phyloP scores from a whole-genome alignment of 768 basidiomycete genomes.

The Boletus rubescentipes region DNA sequence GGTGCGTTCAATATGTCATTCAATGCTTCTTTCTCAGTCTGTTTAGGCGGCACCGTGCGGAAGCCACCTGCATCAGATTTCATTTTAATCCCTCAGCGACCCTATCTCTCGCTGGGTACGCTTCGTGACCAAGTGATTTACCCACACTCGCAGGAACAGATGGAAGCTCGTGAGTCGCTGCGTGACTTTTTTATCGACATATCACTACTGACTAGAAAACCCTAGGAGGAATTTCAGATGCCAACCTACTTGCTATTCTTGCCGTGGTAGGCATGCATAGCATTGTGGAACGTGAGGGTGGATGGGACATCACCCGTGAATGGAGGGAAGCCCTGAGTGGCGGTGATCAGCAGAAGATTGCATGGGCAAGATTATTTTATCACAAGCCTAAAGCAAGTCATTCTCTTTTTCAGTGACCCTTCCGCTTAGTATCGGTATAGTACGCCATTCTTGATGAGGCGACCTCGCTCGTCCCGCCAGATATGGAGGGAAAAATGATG shows the following conservation, averaged over 20 bases:
- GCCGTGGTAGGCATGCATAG: slow-evolving; percentile 78
- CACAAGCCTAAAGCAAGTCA: slow-evolving; percentile 80
- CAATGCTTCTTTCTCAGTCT: slow-evolving; percentile 12
- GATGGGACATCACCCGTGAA: slow-evolving; percentile 86
- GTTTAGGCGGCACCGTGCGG: slow-evolving; percentile 66
- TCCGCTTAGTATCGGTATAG: slow-evolving; percentile 38
- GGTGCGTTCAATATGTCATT: slow-evolving; percentile 20
- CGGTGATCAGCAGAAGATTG: slow-evolving; percentile 96
- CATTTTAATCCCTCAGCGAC: slow-evolving; percentile 93
- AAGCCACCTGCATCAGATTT: slow-evolving; percentile 89
- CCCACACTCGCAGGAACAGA: slow-evolving; percentile 79
- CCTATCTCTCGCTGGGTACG: slow-evolving; percentile 92
- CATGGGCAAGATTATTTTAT: slow-evolving; percentile 96
- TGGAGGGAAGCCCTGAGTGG: slow-evolving; percentile 94
- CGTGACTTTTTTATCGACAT: background rate
- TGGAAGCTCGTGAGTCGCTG: slow-evolving; percentile 64
- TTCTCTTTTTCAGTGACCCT: background rate
- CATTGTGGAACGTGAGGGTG: slow-evolving; percentile 93
- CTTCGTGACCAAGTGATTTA: slow-evolving; percentile 97
- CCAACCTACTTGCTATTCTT: slow-evolving; percentile 69
- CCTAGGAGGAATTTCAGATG: slow-evolving; percentile 72
- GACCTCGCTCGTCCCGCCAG: slow-evolving; percentile 89
- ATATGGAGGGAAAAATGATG: slow-evolving; percentile 95
- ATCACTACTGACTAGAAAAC: slow-evolving; percentile 5
- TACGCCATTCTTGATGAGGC: slow-evolving; percentile 98